Base-by-base conservation (phyloP, 208 protist species). In the Leishmania tarentolae region DNA sequence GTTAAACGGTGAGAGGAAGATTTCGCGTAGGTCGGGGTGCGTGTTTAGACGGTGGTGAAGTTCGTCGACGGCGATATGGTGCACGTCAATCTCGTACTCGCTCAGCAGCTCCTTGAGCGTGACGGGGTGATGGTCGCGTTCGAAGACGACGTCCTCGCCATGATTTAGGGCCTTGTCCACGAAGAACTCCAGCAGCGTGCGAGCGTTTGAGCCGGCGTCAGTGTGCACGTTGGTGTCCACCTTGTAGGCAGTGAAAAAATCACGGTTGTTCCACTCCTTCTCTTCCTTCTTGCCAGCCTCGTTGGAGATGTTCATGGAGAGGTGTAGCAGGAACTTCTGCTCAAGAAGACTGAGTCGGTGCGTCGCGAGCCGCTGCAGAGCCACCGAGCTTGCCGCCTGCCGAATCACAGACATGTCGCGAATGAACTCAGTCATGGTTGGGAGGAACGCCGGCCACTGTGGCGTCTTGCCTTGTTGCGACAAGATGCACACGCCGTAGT, bases 241-340 rank as follows among this genome's bases (percentile, higher is more conserved):
- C 81, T 97, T 98, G 86, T 95, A 92, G 2, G 94, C 92, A 8
- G 94, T 96, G 86, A 95, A 97, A 77, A 97, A 97, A 83, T 98
- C 95, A 2, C 95, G 84, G 81, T 97, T 97, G 86, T 97, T 97
- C 87, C 90, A 95, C 81, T 93, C 91, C 92, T 97, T 97, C 80
- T 96, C 93, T 80, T 90, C 87, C 76, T 79, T 82, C 80, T 78
- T 79, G 24, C 94, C 94, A 21, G 89, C 90, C 79, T 97, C 94
- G 73, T 94, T 96, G 46, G 83, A 90, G 56, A 98, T 88, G 84
- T 99, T 99, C 75, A 99, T 92, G 0, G 96, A 91, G 4, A 96
- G 90, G 79, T 99, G 97, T 59, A 99, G 83, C 61, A 96, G 83
- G 81, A 98, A 99, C 88, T 98, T 98, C 35, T 89, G 87, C 90